Evolutionary conservation across 164 flowering plant species (phyloP), one percentile per base, ranked within the genome.

Genomic region (Aristolochia fimbriata): DNA sequence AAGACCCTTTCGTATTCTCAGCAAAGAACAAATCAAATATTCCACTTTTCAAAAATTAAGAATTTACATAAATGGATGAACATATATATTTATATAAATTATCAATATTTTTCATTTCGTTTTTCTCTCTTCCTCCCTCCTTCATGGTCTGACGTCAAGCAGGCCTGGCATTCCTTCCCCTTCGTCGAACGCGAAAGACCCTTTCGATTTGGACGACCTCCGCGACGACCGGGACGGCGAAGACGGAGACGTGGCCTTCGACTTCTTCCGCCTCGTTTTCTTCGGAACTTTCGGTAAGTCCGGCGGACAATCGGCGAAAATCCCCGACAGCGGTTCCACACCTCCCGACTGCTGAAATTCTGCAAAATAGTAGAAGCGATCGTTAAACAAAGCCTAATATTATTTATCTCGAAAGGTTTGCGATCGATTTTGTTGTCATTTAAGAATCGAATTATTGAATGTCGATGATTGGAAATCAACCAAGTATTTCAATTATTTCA

Each of bases 271-370:
- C 23, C 61, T 68, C 22, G 63, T 58, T 47, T 72, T 68, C 63
- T 61, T 71, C 30, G 62, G 71, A 31, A 25, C 45, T 51, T 52
- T 67, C 21, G 71, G 67, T 64, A 43, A 57, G 0, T 74, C 77
- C 15, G 54, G 31, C 11, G 56, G 67, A 17, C 61, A 51, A 14
- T 68, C 80, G 5, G 49, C 72, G 50, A 51, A 53, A n/a, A 63
- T 65, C 55, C 51, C 65, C n/a, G 71, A 53, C 23, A 22, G 57
- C 15, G 70, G 60, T 58, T 57, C 73, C 4, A 59, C 49, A 22
- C 77, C 67, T 19, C 50, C 24, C 17, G 70, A 53, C 25, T 70
- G 70, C 20, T 71, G 71, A 58, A 71, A 74, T 64, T 74, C 80
- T 77, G 70, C 58, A 3, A 21, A 49, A 49, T 49, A 17, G 14